Conservation (phyloP, 495 filamentous ascomycete genomes). For the Sabuloglossum arenarium region DNA sequence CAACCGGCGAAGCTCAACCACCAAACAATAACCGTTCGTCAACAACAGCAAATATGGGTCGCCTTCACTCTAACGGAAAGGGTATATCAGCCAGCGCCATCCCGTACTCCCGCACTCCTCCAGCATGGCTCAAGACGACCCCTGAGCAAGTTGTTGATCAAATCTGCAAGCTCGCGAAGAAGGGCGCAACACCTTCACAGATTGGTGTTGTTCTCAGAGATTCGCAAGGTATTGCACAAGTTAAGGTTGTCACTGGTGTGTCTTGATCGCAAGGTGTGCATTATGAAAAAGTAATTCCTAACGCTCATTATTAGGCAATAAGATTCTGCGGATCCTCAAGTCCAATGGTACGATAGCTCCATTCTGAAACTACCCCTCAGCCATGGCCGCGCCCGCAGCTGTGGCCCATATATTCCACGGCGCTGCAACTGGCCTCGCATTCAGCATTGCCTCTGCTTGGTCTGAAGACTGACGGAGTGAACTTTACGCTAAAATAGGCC, state of each 20-base stretch:
- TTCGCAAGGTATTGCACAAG: conserved; percentile 90
- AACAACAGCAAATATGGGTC: conserved; percentile 57
- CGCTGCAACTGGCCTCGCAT: not conserved
- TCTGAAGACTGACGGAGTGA: conserved; percentile 91
- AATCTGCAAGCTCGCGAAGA: conserved; percentile 96
- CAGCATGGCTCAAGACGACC: conserved; percentile 85
- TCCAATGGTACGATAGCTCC: conserved; percentile 51
- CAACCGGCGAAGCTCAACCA: not conserved
- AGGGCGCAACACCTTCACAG: conserved; percentile 92
- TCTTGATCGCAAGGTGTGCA: not conserved
- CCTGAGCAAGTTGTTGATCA: conserved; percentile 84
- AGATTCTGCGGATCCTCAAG: conserved; percentile 98
- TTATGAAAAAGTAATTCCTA: not conserved
- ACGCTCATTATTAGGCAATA: conserved; percentile 50
- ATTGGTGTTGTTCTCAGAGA: conserved; percentile 97
- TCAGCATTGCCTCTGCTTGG: conserved; percentile 75
- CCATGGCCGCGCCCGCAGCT: not conserved
- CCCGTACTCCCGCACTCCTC: conserved; percentile 84
- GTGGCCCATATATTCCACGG: not conserved
- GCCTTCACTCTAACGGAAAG: conserved; percentile 98
- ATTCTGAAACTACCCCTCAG: conserved; percentile 8
- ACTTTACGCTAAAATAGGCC: conserved; percentile 46
- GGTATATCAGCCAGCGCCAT: conserved; percentile 86
- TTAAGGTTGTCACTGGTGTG: conserved; percentile 91
- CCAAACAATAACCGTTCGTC: not conserved